These are phyloP conservation scores for Ormosia semicastrata DNA, from an alignment of 306 rosid genomes.

Conservation along the genomic window DNA sequence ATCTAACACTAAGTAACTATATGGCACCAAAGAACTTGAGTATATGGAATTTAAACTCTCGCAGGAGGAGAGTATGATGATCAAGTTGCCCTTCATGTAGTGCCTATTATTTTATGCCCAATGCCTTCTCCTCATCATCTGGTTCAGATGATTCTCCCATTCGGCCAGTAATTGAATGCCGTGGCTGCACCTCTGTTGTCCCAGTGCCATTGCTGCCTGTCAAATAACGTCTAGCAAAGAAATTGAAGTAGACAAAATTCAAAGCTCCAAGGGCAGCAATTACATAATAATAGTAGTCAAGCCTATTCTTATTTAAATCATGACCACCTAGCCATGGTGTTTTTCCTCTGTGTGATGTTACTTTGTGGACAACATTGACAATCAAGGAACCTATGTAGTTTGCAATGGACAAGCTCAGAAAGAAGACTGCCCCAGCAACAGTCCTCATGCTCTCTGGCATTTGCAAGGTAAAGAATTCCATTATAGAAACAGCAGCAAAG, in stretches of 20 bases:
- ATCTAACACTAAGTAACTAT: background rate
- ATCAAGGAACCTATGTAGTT: constrained; percentile 57
- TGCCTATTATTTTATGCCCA: background rate
- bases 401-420: constrained; percentile 61
- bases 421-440: constrained; percentile 74
- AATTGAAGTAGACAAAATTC: constrained; percentile 57
- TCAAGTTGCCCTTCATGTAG: background rate
- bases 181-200: constrained; percentile 22
- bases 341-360: constrained; percentile 33
- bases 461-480: constrained; percentile 71
- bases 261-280: constrained; percentile 51
- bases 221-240: constrained; percentile 51
- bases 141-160: background rate
- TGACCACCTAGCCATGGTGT: constrained; percentile 67
- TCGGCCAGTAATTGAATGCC: background rate
- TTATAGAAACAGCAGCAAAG: constrained; percentile 60
- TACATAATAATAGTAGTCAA: constrained; percentile 58
- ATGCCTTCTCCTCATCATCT: constrained; percentile 31
- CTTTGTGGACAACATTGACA: constrained; percentile 42
- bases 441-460: constrained; percentile 82
- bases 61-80: background rate
- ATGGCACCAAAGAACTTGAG: background rate
- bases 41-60: background rate
- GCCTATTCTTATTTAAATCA: constrained; percentile 56
- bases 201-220: background rate